Evolutionary conservation across 129 eudicot genomes (phyloP).

Genomic region (Centaurea solstitialis): DNA sequence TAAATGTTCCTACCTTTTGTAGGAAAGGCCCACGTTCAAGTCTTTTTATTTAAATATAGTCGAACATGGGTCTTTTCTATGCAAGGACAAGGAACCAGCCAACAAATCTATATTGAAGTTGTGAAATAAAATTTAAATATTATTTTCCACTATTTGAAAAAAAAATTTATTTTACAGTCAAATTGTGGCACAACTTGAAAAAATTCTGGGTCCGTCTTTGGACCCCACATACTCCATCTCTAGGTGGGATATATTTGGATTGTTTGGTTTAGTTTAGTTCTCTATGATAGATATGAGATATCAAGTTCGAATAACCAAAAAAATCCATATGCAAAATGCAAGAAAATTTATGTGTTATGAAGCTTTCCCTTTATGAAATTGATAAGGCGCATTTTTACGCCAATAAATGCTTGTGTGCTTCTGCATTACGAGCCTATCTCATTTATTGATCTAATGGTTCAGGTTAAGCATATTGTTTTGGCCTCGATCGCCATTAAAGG

Average conservation of each 20-base stretch:
- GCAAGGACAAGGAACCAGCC: too few species aligned
- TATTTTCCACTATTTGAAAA: too few species aligned
- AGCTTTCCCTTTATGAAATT: background rate
- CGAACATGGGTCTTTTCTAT: too few species aligned
- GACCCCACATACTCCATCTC: background rate
- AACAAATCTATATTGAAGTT: too few species aligned
- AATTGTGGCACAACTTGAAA: too few species aligned
- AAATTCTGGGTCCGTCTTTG: too few species aligned
- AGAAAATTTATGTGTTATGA: background rate
- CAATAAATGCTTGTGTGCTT: background rate
- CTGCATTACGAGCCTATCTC: background rate
- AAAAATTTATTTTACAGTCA: too few species aligned
- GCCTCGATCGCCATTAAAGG: slow-evolving; percentile 54
- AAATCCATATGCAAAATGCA: background rate
- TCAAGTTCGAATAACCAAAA: background rate
- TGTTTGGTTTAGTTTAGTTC: background rate
- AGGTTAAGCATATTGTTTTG: slow-evolving; percentile 62
- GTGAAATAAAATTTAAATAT: too few species aligned
- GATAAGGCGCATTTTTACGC: background rate
- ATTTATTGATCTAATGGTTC: slow-evolving; percentile 15
- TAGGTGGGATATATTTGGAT: background rate
- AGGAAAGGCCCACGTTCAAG: too few species aligned
- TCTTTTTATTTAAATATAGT: too few species aligned
- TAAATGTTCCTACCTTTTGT: too few species aligned
- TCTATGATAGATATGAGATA: background rate